These are phyloP conservation scores for Neoascochyta sp. DNA, from an alignment of 2,329 filamentous ascomycete genomes.

Conservation along the genomic window DNA sequence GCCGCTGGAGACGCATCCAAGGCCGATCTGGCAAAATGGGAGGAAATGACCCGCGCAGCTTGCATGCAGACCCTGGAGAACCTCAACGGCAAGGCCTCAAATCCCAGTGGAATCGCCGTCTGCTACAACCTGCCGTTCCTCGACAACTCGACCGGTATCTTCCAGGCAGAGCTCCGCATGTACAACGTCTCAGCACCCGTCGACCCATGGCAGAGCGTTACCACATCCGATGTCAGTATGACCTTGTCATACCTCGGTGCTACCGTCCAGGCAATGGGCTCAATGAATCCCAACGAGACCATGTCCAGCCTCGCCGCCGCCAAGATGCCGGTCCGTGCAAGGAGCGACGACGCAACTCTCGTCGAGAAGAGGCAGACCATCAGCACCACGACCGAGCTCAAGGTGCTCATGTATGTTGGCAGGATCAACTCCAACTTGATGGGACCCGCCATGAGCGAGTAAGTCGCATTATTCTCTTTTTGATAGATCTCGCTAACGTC, in stretches of 20 bases:
- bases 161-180: slow-evolving; percentile 72
- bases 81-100: slow-evolving; percentile 57
- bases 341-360: slow-evolving; percentile 22
- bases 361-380: slow-evolving; percentile 28
- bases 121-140: slow-evolving; percentile 79
- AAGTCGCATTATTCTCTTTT: slow-evolving; percentile 32
- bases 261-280: slow-evolving; percentile 41
- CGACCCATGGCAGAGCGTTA: slow-evolving; percentile 45
- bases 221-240: slow-evolving; percentile 40
- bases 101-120: slow-evolving; percentile 71
- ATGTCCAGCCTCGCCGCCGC: slow-evolving; percentile 19
- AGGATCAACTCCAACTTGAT: slow-evolving; percentile 60
- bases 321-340: slow-evolving; percentile 18
- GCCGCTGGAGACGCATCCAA: slow-evolving; percentile 34
- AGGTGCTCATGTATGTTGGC: slow-evolving; percentile 66
- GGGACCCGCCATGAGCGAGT: slow-evolving; percentile 58
- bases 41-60: slow-evolving; percentile 45
- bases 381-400: slow-evolving; percentile 43
- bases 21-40: slow-evolving; percentile 33
- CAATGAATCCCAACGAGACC: slow-evolving; percentile 31
- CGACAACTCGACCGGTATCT: slow-evolving; percentile 64
- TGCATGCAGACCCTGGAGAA: slow-evolving; percentile 57
- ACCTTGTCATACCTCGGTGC: slow-evolving; percentile 43
- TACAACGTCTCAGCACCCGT: slow-evolving; percentile 64
- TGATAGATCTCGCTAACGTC: slow-evolving; percentile 10